Evolutionary conservation across 495 filamentous ascomycete genomes (phyloP), one percentile per base, ranked within the genome.

Genomic region (Penicillium steckii): DNA sequence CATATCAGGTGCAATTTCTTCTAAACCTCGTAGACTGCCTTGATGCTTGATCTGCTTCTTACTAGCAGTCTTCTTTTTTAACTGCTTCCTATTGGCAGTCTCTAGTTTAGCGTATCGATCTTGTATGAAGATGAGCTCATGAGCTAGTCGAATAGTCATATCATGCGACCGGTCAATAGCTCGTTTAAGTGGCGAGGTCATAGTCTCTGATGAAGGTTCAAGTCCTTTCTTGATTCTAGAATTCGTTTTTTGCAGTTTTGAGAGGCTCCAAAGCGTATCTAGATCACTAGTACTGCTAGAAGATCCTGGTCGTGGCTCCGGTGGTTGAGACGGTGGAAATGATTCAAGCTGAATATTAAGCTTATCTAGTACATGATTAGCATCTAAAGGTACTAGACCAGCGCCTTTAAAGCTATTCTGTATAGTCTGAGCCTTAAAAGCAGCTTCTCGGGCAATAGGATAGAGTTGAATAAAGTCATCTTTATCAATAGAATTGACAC

Each of bases 401-500:
- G n/a, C n/a, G n/a, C n/a, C n/a, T n/a, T n/a, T n/a, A n/a, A n/a
- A n/a, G 26, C 26, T 27, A 27, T 27, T 27, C 10, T 27, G 26
- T 27, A 27, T 27, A 27, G 4, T 27, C 10, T 27, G 26, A 27
- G 26, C 26, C 10, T 27, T 27, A n/a, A n/a, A n/a, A n/a, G n/a
- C n/a, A n/a, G n/a, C n/a, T n/a, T n/a, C n/a, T n/a, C 41, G 49
- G 13, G 40, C 49, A 4, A 17, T 13, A 10, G 23, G 48, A 33
- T 52, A 53, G 7, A 29, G 17, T 3, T 8, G 10, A 3, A 54
- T 24, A 38, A 59, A 54, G 35, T 59, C 46, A 10, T 50, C 25
- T 27, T 59, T 53, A 19, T 58, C 44, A 38, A 58, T 58, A 53
- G 53, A 27, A 30, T 50, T 53, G 23, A 52, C 24, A 6, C 55